phyloP scores from a whole-genome alignment of 1,284 basidiomycete species.

The Ceraceosorus bombacis region DNA sequence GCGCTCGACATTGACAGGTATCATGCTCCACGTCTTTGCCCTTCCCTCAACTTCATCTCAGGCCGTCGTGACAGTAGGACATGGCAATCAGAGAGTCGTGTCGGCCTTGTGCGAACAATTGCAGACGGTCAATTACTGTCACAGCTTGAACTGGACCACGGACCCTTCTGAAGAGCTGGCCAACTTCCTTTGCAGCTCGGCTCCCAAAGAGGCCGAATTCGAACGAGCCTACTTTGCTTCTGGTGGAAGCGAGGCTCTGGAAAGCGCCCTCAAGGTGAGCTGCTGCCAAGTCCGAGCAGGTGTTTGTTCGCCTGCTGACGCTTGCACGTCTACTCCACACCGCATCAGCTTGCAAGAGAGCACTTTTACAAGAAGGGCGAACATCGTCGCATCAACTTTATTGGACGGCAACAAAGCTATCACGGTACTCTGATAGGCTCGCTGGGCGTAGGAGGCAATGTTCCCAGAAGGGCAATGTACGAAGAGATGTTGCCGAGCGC shows the following conservation, averaged over 20 bases:
- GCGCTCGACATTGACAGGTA: too few species aligned
- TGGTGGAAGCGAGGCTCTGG: background rate
- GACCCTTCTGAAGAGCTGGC: slow-evolving; percentile 29
- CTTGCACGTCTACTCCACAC: too few species aligned
- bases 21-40: too few species aligned
- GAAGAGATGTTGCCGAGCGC: background rate
- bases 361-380: background rate
- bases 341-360: background rate
- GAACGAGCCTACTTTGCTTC: background rate
- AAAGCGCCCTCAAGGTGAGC: background rate
- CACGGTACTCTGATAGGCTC: background rate
- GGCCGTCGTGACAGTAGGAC: background rate
- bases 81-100: background rate
- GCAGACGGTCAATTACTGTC: background rate
- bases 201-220: background rate
- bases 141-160: background rate
- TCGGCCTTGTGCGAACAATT: background rate
- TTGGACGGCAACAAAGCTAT: background rate
- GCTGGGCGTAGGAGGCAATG: background rate
- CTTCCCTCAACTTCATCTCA: too few species aligned
- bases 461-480: background rate
- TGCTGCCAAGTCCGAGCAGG: too few species aligned
- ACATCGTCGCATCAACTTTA: background rate
- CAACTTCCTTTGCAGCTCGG: slow-evolving; percentile 5
- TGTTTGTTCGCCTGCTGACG: too few species aligned